These are phyloP conservation scores for Immersiporthe knoxdaviesiana DNA, from an alignment of 2,329 filamentous ascomycete species.

Conservation along the genomic window DNA sequence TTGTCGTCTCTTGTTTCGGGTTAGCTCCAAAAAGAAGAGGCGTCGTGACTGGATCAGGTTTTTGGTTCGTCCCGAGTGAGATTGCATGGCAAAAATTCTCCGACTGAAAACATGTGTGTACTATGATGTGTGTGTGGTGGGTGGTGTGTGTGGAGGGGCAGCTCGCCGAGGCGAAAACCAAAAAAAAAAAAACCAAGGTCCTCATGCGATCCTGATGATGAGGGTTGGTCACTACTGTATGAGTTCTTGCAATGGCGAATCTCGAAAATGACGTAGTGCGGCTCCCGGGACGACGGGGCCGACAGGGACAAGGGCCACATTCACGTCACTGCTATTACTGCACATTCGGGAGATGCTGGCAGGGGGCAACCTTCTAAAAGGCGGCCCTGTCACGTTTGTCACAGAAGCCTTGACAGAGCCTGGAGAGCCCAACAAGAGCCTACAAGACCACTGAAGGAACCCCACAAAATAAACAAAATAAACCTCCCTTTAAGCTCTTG, in stretches of 20 bases:
- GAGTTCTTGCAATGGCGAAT: background rate
- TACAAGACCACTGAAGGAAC: background rate
- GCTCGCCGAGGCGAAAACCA: background rate
- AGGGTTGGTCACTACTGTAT: background rate
- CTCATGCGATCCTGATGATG: background rate
- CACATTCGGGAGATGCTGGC: background rate
- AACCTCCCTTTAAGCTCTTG: background rate
- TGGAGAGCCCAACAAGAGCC: too few relatives aligned
- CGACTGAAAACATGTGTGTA: too few relatives aligned
- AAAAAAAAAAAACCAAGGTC: background rate
- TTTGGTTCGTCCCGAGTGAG: background rate
- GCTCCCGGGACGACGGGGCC: background rate
- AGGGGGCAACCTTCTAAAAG: background rate
- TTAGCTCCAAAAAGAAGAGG: background rate
- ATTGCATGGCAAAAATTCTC: background rate
- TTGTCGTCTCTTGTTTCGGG: background rate
- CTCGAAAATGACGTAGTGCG: background rate
- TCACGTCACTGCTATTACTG: too few relatives aligned
- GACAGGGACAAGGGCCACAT: background rate
- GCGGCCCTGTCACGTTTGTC: background rate
- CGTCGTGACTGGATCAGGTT: background rate
- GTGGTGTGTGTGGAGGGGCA: background rate
- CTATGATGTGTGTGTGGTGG: too few relatives aligned
- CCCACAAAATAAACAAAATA: background rate
- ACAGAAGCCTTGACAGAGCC: too few relatives aligned